Evolutionary conservation across 352 stramenopile species (phyloP), one percentile per base, ranked within the genome.

Genomic region (Pythium dissotocum): DNA sequence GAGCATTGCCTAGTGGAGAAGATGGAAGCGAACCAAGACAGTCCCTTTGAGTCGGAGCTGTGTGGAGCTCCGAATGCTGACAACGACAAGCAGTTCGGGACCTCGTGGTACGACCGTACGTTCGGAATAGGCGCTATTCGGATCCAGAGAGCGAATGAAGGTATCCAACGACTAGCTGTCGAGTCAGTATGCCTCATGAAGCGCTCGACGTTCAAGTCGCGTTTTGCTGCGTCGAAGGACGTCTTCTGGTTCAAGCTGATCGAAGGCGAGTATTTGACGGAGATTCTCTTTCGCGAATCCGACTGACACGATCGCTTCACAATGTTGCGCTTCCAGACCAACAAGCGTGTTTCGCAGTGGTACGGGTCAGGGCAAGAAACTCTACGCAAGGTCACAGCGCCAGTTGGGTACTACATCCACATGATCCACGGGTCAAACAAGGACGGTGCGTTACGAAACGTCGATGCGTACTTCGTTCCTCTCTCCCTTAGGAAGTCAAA

Each of bases 271-370:
- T 58, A 36, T 18, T 8, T 65, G 44, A 33, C 30, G 16, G 33
- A 46, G 36, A 51, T 65, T 6, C n/a, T 57, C 3, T n/a, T 63
- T 6, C 48, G 33, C 8, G 5, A 57, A 2, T 24, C 30, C 3
- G 46, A 42, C 10, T n/a, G 24, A 3, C n/a, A 36, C 8, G 58
- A 51, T 36, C 30, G 32, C 9, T 9, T 58, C 2, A 6, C 16
- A 2, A 46, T 30, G 18, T 6, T 58, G 4, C 21, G n/a, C 14
- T 49, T 65, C 38, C n/a, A 49, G 18, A 58, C 48, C 4, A 65
- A 58, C 44, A 13, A 26, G 44, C 59, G 59, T 28, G 32, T 9
- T 1, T 65, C 48, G 12, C n/a, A 36, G n/a, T 65, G 59, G 59
- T 65, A 35, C 42, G 48, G 46, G 14, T 36, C 48, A 18, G 9